Base-by-base conservation (phyloP, 805 yeast genomes). In the Wickerhamomyces canadensis region DNA sequence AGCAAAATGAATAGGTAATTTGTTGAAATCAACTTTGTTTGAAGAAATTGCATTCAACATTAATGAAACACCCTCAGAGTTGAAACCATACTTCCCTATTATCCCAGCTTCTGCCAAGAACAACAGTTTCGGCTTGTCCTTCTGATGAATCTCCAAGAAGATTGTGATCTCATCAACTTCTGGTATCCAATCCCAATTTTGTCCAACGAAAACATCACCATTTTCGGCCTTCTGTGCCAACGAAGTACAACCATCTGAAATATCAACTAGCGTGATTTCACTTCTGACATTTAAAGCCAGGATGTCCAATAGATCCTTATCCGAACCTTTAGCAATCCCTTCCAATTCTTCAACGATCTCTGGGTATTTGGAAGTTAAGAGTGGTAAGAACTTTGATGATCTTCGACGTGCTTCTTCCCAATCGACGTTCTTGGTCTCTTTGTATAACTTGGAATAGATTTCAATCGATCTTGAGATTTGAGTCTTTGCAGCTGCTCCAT, bases 141-240 rank as follows among this genome's bases (percentile, higher is more conserved):
- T 16, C 21, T 44, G 56, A 19, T 37, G 47, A 18, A 56, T 41
- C 30, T 56, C 59, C 27, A 56, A 35, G 38, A 54, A 49, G n/a
- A 56, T 37, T 12, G 52, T 39, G 16, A 41, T 40, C 19, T 45
- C 47, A 22, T 43, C 40, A 26, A 56, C 40, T 31, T 45, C 56
- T 13, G 51, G 47, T 25, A 54, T 49, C 71, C 71, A 66, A 44
- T 66, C 71, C 71, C 71, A 66, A 42, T 64, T 66, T 46, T 66
- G 71, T 41, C 61, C 48, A 44, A 53, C 49, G 43, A 45, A 32
- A 39, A 54, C 28, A 27, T 45, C 44, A 27, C 57, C 46, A 25
- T 55, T 12, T 27, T 31, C 15, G 37, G 52, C 51, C 45, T 49
- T 27, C 46, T 62, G 52, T 41, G 54, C 40, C 47, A 60, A 27